Evolutionary conservation across 163 green algal species (phyloP).

Genomic region (Scenedesmus sp.): DNA sequence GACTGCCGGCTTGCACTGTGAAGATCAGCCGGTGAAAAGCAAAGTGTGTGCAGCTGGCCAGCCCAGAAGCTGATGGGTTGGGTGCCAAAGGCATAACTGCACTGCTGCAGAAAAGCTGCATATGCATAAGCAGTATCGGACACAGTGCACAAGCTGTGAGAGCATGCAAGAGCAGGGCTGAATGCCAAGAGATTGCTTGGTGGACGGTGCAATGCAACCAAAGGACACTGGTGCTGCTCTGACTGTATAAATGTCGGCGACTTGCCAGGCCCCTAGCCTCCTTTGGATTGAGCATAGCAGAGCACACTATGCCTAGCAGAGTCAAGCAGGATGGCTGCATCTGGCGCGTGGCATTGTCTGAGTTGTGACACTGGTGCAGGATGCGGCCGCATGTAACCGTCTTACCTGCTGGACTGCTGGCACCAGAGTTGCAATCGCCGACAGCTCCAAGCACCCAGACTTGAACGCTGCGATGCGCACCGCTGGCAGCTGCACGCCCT

Average conservation of each 20-base stretch:
- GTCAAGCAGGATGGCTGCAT: no score
- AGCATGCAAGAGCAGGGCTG: not conserved
- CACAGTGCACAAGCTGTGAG: not conserved
- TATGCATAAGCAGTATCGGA: not conserved
- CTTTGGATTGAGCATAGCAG: no score
- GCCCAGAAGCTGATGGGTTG: not conserved
- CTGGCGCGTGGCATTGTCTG: no score
- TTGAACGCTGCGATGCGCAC: not conserved
- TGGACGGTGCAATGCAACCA: no score
- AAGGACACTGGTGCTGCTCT: no score
- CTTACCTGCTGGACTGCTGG: not conserved
- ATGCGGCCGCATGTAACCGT: not conserved
- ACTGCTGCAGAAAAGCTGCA: constrained; percentile 2
- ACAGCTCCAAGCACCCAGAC: not conserved
- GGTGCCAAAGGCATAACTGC: no score
- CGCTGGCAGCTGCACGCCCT: not conserved
- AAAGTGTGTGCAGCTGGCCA: not conserved
- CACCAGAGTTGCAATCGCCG: not conserved
- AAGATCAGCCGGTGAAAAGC: not conserved
- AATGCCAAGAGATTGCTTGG: no score
- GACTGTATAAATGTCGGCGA: no score
- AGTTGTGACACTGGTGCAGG: no score
- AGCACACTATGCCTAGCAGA: no score
- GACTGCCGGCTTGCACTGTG: not conserved
- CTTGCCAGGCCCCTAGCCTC: no score